These are phyloP conservation scores for Gaeumannomyces tritici DNA, from an alignment of 2,329 filamentous ascomycete genomes.

Conservation along the genomic window DNA sequence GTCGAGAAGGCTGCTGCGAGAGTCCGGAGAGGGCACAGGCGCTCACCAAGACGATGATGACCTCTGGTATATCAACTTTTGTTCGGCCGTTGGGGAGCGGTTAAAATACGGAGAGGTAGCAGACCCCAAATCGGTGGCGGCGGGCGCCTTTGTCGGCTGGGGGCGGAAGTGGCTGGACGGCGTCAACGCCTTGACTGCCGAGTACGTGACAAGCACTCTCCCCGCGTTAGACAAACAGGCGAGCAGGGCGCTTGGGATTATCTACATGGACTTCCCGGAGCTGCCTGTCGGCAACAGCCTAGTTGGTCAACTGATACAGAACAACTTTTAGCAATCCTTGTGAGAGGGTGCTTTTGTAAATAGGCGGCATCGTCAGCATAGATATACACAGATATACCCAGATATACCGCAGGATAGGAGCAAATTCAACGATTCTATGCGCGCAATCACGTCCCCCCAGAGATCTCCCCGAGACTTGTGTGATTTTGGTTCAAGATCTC, in stretches of 20 bases:
- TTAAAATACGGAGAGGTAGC: conserved; percentile 25
- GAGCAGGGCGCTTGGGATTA: conserved; percentile 15
- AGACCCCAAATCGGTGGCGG: conserved; percentile 31
- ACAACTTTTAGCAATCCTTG: conserved; percentile 21
- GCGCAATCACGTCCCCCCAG: background rate
- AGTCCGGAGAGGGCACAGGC: background rate
- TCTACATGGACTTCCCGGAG: conserved; percentile 18
- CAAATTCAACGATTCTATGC: background rate
- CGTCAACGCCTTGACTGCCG: conserved; percentile 28
- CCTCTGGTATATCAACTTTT: conserved; percentile 32
- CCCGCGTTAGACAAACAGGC: conserved; percentile 10
- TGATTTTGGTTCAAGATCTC: background rate
- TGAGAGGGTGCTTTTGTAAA: background rate
- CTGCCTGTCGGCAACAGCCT: conserved; percentile 27
- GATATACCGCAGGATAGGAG: background rate
- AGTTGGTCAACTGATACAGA: conserved; percentile 26
- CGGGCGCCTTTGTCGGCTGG: conserved; percentile 27
- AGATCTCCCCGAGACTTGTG: background rate
- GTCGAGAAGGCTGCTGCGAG: conserved; percentile 7
- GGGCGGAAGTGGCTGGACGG: conserved; percentile 26
- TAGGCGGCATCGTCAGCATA: background rate
- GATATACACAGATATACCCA: too few relatives aligned
- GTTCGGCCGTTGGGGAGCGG: conserved; percentile 28
- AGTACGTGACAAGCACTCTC: conserved; percentile 16
- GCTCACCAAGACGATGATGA: background rate